Conservation (phyloP, 208 protist species). For the Naegleria gruberi region DNA sequence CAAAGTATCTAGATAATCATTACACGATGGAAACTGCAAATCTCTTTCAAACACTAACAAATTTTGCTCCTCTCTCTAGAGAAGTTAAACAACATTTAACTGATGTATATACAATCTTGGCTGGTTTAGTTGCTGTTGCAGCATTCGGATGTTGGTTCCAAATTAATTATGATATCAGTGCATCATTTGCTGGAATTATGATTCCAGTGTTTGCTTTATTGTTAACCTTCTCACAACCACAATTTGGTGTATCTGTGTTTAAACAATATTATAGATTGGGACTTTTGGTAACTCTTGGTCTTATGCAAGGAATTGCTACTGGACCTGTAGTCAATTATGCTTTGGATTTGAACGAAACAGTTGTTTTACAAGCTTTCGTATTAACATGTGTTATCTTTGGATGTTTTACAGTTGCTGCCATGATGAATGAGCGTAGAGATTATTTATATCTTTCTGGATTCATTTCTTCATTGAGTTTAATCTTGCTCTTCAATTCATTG, state of each 20-base stretch:
- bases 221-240: background rate
- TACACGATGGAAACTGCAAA: background rate
- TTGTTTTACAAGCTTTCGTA: slow-evolving; percentile 31
- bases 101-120: background rate
- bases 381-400: slow-evolving; percentile 34
- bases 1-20: background rate
- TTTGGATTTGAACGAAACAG: slow-evolving; percentile 14
- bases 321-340: slow-evolving; percentile 18
- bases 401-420: slow-evolving; percentile 31
- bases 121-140: background rate
- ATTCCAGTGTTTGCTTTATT: background rate
- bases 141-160: background rate
- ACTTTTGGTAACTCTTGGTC: slow-evolving; percentile 11
- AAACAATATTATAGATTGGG: background rate
- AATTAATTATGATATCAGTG: background rate
- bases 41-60: too few species aligned
- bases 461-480: slow-evolving; percentile 22
- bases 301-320: slow-evolving; percentile 16
- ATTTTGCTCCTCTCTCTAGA: background rate
- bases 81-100: background rate
- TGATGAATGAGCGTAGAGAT: slow-evolving; percentile 21
- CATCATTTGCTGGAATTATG: background rate
- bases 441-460: slow-evolving; percentile 36
- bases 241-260: background rate
- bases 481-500: slow-evolving; percentile 28